Evolutionary conservation across 345 rosid genomes (phyloP), one percentile per base, ranked within the genome.

Genomic region (Passiflora organensis): DNA sequence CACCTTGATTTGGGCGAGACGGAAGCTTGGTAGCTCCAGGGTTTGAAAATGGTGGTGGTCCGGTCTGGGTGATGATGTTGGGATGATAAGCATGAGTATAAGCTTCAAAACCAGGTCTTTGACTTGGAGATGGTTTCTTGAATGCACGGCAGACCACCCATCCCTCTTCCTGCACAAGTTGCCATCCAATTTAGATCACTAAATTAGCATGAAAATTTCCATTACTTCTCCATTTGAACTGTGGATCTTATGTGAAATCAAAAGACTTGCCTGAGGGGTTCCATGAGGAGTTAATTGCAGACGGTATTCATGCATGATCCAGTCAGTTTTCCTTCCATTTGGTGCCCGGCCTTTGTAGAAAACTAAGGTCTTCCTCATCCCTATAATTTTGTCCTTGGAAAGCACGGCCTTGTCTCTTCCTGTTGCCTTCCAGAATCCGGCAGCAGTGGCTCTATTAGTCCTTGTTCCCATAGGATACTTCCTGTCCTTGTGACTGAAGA

Each of bases 61-160:
- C 48, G 38, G 51, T 11, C 5, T 48, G 39, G 62, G 23, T 55
- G 76, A 25, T 62, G 24, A 36, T 69, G 15, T 65, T 76, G 13
- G 60, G 43, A 58, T 75, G 75, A 72, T 74, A 80, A 54, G 57
- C 69, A 53, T 79, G 78, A 59, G 72, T 79, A 86, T 89, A 85
- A 15, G 87, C 67, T 70, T 85, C 88, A 63, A 59, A 88, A 14
- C 85, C 83, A 52, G 72, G 90, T 60, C 87, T 85, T 28, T 83
- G 96, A 64, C 72, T 88, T 28, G 96, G 86, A 25, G 17, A 65
- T 1, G 98, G 95, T 78, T 91, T 91, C 75, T 69, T 79, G 67
- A 91, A 91, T 66, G 96, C 98, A 59, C 93, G 57, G 71, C 98
- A 91, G 1, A 91, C 98, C 34, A 85, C 98, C 98, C 98, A 91